A percentile compares a stretch with the other conserved stretches of the same genome.
phyloP scores from a whole-genome alignment of 768 basidiomycete species.

The Gymnopilus junonius region DNA sequence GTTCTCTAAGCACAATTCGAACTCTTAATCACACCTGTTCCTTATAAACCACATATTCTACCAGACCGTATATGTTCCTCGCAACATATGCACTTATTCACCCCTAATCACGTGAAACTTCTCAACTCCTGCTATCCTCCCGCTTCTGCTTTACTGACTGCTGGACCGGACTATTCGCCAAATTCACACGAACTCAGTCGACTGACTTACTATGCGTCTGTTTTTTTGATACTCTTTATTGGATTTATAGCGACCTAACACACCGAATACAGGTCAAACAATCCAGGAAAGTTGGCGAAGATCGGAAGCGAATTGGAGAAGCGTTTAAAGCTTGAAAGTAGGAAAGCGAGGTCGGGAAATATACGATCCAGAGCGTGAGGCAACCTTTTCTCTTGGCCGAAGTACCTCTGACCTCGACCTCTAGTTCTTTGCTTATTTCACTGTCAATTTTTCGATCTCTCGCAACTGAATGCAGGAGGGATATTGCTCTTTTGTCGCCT shows the following conservation, averaged over 20 bases:
- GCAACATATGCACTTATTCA: conserved; percentile 69
- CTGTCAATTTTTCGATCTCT: conserved; percentile 82
- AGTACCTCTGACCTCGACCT: neutral
- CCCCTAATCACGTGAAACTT: conserved; percentile 82
- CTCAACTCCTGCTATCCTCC: conserved; percentile 89
- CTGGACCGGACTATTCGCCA: conserved; percentile 78
- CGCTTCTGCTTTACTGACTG: conserved; percentile 69
- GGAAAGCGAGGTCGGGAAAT: conserved; percentile 77
- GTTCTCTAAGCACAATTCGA: neutral
- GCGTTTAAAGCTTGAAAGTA: conserved; percentile 62
- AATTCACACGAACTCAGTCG: conserved; percentile 86
- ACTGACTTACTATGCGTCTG: conserved; percentile 81
- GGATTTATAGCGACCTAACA: neutral
- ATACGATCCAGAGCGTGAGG: conserved; percentile 80
- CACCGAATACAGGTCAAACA: conserved; percentile 57
- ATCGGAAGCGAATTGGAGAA: conserved; percentile 80
- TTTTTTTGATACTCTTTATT: neutral
- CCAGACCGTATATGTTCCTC: conserved; percentile 3
- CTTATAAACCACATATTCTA: neutral
- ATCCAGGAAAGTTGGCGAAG: conserved; percentile 80
- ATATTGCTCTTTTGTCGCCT: conserved; percentile 75
- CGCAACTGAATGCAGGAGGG: conserved; percentile 85
- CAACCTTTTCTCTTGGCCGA: neutral
- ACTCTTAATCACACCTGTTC: neutral
- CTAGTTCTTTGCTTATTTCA: conserved; percentile 79